Conservation (phyloP, 2,329 filamentous ascomycete genomes). For the Cryphonectria japonica region DNA sequence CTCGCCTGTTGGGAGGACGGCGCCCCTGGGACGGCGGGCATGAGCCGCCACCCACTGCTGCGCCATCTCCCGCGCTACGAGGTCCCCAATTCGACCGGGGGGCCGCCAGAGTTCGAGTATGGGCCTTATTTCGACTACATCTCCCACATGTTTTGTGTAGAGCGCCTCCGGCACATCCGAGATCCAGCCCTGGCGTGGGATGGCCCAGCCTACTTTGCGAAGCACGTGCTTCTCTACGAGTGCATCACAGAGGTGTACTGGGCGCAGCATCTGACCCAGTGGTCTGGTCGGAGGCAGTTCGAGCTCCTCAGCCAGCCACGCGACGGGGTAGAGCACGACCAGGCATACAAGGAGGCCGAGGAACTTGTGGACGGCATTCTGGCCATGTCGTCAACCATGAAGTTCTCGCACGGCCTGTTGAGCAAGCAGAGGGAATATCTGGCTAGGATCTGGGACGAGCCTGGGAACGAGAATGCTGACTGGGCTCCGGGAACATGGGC, state of each 20-base stretch:
- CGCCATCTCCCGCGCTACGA: constrained; percentile 16
- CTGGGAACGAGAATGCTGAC: constrained; percentile 11
- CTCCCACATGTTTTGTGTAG: constrained; percentile 10
- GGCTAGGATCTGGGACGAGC: constrained; percentile 18
- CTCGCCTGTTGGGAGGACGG: constrained; percentile 41
- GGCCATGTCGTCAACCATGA: constrained; percentile 19
- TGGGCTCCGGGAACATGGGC: constrained; percentile 10
- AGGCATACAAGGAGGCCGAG: constrained; percentile 15
- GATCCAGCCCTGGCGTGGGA: constrained; percentile 11
- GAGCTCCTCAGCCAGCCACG: constrained; percentile 15
- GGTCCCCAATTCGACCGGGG: constrained; percentile 1
- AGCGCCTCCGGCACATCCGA: constrained; percentile 8
- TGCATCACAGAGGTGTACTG: constrained; percentile 13
- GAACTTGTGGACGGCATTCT: constrained; percentile 23
- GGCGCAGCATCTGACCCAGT: constrained; percentile 12
- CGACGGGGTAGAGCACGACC: neutral
- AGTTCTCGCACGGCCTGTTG: constrained; percentile 16
- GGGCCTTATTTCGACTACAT: constrained; percentile 2
- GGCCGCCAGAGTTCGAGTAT: neutral
- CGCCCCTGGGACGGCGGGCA: constrained; percentile 34
- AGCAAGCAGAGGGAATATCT: constrained; percentile 2
- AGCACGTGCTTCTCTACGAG: constrained; percentile 14
- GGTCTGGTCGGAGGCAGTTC: constrained; percentile 12
- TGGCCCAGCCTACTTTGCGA: constrained; percentile 15
- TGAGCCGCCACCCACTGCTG: constrained; percentile 34